Evolutionary conservation across 139 green algal species (phyloP), one percentile per base, ranked within the genome.

Genomic region (Raphidocelis subcapitata): DNA sequence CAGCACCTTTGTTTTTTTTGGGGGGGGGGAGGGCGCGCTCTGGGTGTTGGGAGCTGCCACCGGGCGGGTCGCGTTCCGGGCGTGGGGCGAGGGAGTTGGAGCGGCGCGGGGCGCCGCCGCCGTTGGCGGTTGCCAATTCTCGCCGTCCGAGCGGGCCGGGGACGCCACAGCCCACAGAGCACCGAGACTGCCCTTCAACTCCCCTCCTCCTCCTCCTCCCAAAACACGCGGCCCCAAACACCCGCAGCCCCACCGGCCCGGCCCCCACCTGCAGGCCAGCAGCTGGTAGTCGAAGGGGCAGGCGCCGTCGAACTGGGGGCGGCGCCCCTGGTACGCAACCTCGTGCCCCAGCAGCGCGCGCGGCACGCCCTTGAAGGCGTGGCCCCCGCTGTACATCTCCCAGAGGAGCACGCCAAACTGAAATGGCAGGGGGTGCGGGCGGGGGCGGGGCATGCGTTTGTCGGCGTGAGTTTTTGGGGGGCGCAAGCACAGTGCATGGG

Each of bases 351-450:
- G 52, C 63, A 78, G 63, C 3, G 72, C 72, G 10, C 72, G 35
- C 14, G 72, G 72, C 23, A 78, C 61, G 62, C 72, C 72, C 26
- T 72, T 78, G 62, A 78, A 78, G 3, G 72, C 72, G 26, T 72
- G 62, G 5, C 28, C 49, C 5, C 41, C 62, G 5, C 23, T 78
- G 62, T 54, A 72, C 36, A 78, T 35, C 72, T 78, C 72, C 80
- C 80, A 87, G 37, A 88, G 56, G 66, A 86, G 77, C 33, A 85
- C 72, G 15, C 79, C 83, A 52, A 86, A 69, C 1, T 49, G 41
- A n/a, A n/a, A n/a, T n/a, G n/a, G n/a, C 47, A 15, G 24, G 54
- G 24, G 54, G 54, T 8, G 54, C 10, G 24, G 14, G 54, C 33
- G 35, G 44, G 56, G 65, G 37, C 8, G 41, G 41, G 8, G 12